phyloP scores from a whole-genome alignment of 1,284 basidiomycete genomes.

The Cronartium quercuum region DNA sequence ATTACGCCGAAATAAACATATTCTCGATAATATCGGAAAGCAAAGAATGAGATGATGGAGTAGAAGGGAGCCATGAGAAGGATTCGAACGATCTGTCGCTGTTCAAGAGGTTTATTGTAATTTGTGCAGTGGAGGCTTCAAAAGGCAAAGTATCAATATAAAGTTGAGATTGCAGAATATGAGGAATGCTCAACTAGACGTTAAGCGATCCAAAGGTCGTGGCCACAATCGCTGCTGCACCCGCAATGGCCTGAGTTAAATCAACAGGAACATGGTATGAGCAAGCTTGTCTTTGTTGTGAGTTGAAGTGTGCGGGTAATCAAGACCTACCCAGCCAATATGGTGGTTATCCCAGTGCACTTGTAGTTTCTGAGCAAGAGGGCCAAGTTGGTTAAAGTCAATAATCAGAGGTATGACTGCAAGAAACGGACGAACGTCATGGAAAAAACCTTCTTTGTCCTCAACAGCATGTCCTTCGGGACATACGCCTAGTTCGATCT shows the following conservation, averaged over 20 bases:
- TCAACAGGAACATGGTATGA: background rate
- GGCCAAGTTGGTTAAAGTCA: no score
- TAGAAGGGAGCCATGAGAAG: constrained; percentile 49
- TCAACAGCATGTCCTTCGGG: no score
- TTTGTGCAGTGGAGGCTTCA: constrained; percentile 52
- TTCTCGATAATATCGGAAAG: constrained; percentile 35
- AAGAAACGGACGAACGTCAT: no score
- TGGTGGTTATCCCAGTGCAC: constrained; percentile 19
- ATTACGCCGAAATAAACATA: constrained; percentile 52
- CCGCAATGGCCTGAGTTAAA: constrained; percentile 10
- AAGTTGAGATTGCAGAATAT: background rate
- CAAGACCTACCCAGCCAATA: constrained; percentile 20
- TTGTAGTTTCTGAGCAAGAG: constrained; percentile 8
- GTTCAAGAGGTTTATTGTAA: constrained; percentile 62
- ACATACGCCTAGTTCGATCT: no score
- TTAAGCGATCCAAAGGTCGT: background rate
- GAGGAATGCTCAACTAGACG: constrained; percentile 1
- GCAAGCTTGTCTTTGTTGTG: background rate
- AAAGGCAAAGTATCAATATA: background rate
- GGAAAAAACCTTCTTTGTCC: no score
- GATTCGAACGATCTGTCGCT: constrained; percentile 61
- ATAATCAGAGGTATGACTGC: no score
- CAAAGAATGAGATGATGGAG: constrained; percentile 41
- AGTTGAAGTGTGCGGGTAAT: background rate
- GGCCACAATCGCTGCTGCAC: constrained; percentile 15